Percentiles rank a stretch among this genome's conserved stretches.
These are phyloP conservation scores for Centrapalus pauciflorus DNA, from an alignment of 129 eudicot species.

Conservation along the genomic window DNA sequence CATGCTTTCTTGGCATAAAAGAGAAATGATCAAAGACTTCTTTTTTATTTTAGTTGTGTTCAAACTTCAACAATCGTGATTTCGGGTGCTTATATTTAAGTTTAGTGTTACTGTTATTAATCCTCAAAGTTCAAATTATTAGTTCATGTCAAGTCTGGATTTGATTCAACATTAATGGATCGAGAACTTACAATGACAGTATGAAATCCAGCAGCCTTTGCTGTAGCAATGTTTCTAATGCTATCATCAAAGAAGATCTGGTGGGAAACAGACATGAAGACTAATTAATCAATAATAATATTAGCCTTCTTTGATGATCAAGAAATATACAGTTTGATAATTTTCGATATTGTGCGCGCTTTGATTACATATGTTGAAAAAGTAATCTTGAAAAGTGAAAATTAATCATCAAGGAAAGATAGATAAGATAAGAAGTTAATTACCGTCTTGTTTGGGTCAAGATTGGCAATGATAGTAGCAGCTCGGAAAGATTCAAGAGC, in stretches of 20 bases:
- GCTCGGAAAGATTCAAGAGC: slow-evolving; percentile 70
- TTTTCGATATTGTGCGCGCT: neutral
- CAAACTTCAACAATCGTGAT: neutral
- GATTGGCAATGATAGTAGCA: slow-evolving; percentile 61
- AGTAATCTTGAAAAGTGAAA: neutral
- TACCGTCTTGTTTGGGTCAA: slow-evolving; percentile 74
- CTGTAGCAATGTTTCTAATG: slow-evolving; percentile 67
- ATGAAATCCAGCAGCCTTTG: slow-evolving; percentile 83
- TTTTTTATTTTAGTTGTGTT: neutral
- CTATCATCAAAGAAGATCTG: slow-evolving; percentile 97
- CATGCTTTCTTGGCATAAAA: neutral
- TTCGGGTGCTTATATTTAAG: neutral
- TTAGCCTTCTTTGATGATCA: neutral
- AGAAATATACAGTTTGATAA: neutral
- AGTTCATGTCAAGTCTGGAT: neutral
- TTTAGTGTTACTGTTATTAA: neutral
- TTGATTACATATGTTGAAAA: neutral
- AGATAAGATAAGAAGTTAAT: slow-evolving; percentile 2
- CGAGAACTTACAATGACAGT: slow-evolving; percentile 69
- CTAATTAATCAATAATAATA: no score
- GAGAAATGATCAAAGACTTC: neutral
- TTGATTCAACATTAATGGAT: neutral
- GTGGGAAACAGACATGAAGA: neutral
- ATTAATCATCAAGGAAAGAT: neutral
- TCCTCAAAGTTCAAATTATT: neutral